These are phyloP conservation scores for Ogataea siamensis DNA, from an alignment of 805 yeast genomes.

Conservation along the genomic window DNA sequence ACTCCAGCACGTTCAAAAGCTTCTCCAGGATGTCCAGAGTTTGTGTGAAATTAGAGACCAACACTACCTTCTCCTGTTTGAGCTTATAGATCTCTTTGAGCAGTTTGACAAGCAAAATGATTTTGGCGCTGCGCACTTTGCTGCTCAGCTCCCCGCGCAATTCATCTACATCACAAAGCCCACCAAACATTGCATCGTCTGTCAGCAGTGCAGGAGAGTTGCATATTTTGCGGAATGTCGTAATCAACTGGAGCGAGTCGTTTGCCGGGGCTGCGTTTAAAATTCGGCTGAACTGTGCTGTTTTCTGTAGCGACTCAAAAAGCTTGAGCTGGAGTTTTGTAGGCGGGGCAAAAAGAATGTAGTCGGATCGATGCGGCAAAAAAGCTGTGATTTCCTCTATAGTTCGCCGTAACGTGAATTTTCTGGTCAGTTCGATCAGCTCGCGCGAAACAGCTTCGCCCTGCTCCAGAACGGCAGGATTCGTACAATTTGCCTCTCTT, in stretches of 20 bases:
- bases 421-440: slow-evolving; percentile 59
- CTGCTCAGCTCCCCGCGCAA: slow-evolving; percentile 32
- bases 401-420: slow-evolving; percentile 73
- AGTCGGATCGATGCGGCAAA: slow-evolving; percentile 73
- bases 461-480: slow-evolving; percentile 42
- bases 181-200: slow-evolving; percentile 47
- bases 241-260: slow-evolving; percentile 66
- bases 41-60: slow-evolving; percentile 85
- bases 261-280: slow-evolving; percentile 31
- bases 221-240: slow-evolving; percentile 74
- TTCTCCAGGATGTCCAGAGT: slow-evolving; percentile 75
- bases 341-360: slow-evolving; percentile 76
- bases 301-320: slow-evolving; percentile 48
- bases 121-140: slow-evolving; percentile 56
- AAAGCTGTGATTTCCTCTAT: slow-evolving; percentile 52
- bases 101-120: slow-evolving; percentile 56
- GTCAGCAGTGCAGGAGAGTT: slow-evolving; percentile 70
- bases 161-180: slow-evolving; percentile 23
- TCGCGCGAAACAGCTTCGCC: slow-evolving; percentile 68
- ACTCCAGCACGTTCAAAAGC: slow-evolving; percentile 46
- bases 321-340: slow-evolving; percentile 55
- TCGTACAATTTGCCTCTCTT: slow-evolving; percentile 60
- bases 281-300: slow-evolving; percentile 35
- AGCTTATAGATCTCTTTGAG: slow-evolving; percentile 44
- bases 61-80: slow-evolving; percentile 69